Percentiles rank a stretch among this genome's conserved stretches.
Conservation (phyloP, 495 filamentous ascomycete genomes). For the Penicillium waksmanii region DNA sequence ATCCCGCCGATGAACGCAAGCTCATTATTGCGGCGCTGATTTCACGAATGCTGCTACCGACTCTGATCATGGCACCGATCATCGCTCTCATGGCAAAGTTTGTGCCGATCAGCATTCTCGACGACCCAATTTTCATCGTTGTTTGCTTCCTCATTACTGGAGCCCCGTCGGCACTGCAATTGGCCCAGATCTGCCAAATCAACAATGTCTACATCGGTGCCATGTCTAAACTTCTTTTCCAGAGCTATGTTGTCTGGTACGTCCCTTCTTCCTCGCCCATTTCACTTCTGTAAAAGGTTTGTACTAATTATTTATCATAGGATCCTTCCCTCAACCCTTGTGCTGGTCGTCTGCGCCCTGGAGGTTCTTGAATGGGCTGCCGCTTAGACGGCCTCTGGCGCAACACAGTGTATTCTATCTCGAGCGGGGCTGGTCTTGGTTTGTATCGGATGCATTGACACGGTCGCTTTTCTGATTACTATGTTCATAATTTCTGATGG, state of each 20-base stretch:
- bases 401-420: conserved; percentile 8
- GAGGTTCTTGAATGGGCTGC: conserved; percentile 91
- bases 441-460: neutral
- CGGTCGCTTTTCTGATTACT: neutral
- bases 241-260: conserved; percentile 96
- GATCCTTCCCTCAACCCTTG: conserved; percentile 91
- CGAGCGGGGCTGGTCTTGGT: conserved; percentile 15
- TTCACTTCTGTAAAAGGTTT: neutral
- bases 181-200: conserved; percentile 98
- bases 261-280: conserved; percentile 27
- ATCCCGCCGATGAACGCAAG: conserved; percentile 70
- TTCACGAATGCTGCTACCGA: conserved; percentile 90
- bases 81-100: conserved; percentile 90
- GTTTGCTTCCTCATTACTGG: conserved; percentile 96
- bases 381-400: conserved; percentile 15
- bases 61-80: conserved; percentile 89
- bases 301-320: conserved; percentile 47
- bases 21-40: conserved; percentile 85
- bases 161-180: conserved; percentile 89
- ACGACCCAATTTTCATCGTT: conserved; percentile 96
- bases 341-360: conserved; percentile 88
- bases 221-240: conserved; percentile 92
- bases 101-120: conserved; percentile 89
- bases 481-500: conserved; percentile 1
- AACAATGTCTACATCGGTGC: conserved; percentile 93